Base-by-base conservation (phyloP, 768 basidiomycete genomes). In the Mycena olivaceomarginata region DNA sequence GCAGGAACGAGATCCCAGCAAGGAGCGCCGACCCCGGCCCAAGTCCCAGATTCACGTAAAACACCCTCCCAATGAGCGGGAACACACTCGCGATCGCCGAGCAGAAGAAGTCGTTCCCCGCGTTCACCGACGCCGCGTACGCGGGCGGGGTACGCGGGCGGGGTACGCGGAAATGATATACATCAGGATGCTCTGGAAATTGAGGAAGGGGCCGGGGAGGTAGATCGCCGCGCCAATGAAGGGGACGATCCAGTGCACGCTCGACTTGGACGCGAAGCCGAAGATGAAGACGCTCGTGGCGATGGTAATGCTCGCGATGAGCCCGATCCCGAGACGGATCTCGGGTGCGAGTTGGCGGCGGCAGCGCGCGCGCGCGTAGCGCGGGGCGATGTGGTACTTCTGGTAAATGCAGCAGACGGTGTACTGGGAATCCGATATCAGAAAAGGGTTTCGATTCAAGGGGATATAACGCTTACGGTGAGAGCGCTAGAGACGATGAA, bases 31-130 rank as follows among this genome's bases (percentile, higher is more conserved):
- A 81, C 8, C 81, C 83, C 45, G 78, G 80, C 5, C 82, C 81
- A 25, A 84, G 74, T 3, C 82, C 83, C 18, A 83, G 80, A 48
- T 81, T 81, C 59, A 63, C 46, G 63, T 82, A 84, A 69, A 78
- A 80, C 4, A 79, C 74, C 13, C 75, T 70, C 5, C 81, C 81
- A 51, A 83, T 82, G 22, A 82, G 71, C 77, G 80, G 82, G 69
- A 81, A 82, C 5, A 80, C 78, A 25, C 78, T 74, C 31, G 81
- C 80, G 40, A 85, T 81, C 71, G 81, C 76, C 1, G 84, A 82
- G 5, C 85, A 79, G 76, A 85, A 85, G 11, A 86, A 75, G 67
- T 82, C 85, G 63, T 86, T 86, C 41, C 85, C 85, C 0, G 85
- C 85, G 18, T 86, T 79, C 31, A 86, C 85, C 53, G 80, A 81